Evolutionary conservation across 1,284 basidiomycete genomes (phyloP).

Genomic region (Caloboletus firmus): DNA sequence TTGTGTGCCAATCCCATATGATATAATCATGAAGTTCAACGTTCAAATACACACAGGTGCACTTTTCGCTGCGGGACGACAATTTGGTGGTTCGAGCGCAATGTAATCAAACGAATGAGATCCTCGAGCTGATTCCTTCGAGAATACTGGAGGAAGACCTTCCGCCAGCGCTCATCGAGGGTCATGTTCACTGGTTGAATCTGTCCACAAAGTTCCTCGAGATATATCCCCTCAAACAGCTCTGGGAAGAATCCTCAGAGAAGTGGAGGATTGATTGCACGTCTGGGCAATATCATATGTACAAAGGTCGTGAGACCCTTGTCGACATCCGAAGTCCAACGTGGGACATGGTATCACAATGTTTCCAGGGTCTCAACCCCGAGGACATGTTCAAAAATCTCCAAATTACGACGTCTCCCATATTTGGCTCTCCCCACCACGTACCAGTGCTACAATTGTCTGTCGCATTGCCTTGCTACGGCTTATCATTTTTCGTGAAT

Average conservation of each 20-base stretch:
- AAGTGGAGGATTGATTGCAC: conserved; percentile 16
- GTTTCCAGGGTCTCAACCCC: neutral
- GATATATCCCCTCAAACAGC: conserved; percentile 34
- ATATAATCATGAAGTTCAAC: too few species aligned
- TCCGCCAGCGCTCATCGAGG: conserved; percentile 34
- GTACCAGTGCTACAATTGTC: conserved; percentile 15
- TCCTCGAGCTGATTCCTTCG: conserved; percentile 40
- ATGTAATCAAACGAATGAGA: neutral
- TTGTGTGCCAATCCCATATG: accelerated
- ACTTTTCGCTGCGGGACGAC: conserved; percentile 29
- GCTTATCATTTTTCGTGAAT: conserved; percentile 28
- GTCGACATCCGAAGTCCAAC: conserved; percentile 9
- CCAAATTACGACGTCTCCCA: neutral
- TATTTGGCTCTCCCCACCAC: conserved; percentile 8
- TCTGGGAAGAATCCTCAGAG: conserved; percentile 22
- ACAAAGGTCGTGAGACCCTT: conserved; percentile 2
- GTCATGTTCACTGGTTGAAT: conserved; percentile 42
- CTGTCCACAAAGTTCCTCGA: conserved; percentile 31
- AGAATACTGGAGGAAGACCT: conserved; percentile 38
- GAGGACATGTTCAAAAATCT: neutral
- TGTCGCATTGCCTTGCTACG: conserved; percentile 40
- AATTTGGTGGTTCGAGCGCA: conserved; percentile 33
- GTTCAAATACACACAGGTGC: conserved; percentile 21
- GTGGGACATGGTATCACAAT: neutral
- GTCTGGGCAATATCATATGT: neutral